Conservation (phyloP, 108 stramenopile species). For the Chaetoceros tenuissimus region DNA sequence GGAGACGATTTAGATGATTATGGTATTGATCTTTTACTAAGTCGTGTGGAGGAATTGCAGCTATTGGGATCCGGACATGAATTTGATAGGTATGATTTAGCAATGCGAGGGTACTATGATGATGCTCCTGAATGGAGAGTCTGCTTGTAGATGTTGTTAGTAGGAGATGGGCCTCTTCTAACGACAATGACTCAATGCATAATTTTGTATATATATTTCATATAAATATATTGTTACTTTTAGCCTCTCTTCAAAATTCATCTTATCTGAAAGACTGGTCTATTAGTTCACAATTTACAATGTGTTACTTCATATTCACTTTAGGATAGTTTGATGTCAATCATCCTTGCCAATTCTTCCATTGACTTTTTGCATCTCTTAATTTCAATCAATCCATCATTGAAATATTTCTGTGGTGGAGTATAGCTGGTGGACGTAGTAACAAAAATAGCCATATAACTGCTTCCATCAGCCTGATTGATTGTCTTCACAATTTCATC, state of each 20-base stretch:
- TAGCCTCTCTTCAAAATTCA: too few relatives aligned
- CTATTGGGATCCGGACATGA: background rate
- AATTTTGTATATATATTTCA: too few relatives aligned
- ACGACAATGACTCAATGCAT: too few relatives aligned
- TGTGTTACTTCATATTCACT: too few relatives aligned
- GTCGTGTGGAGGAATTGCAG: background rate
- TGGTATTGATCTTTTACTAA: background rate
- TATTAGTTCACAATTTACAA: too few relatives aligned
- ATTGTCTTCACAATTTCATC: slow-evolving; percentile 28
- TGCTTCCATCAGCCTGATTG: slow-evolving; percentile 29
- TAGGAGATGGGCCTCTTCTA: too few relatives aligned
- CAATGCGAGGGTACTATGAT: slow-evolving; percentile 2
- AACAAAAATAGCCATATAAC: slow-evolving; percentile 42
- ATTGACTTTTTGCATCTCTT: slow-evolving; percentile 21
- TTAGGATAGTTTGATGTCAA: too few relatives aligned
- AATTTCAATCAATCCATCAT: slow-evolving; percentile 39
- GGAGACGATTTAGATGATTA: background rate
- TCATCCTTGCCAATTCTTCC: slow-evolving; percentile 44
- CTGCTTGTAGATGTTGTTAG: too few relatives aligned
- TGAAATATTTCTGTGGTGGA: slow-evolving; percentile 36
- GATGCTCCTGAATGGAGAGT: slow-evolving; percentile 3
- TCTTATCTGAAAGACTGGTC: too few relatives aligned
- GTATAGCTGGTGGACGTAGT: slow-evolving; percentile 20
- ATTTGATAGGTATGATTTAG: background rate
- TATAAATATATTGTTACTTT: too few relatives aligned